Evolutionary conservation across 2,329 filamentous ascomycete genomes (phyloP), one percentile per base, ranked within the genome.

Genomic region (Cladosporium sp.): DNA sequence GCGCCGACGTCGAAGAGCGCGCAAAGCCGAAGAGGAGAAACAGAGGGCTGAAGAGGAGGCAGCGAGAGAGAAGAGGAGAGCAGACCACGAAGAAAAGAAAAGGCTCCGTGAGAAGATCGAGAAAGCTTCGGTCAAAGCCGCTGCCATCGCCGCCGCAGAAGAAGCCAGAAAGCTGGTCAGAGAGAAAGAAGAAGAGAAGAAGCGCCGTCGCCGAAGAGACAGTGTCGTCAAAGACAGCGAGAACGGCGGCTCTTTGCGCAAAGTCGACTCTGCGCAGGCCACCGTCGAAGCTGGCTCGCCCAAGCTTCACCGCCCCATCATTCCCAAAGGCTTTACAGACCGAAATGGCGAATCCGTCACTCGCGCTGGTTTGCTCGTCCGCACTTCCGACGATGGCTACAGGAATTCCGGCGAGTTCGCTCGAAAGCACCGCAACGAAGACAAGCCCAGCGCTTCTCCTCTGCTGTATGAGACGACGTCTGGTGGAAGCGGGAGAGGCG

Each of bases 321-420:
- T 56, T 37, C 54, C 54, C 15, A 56, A 56, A n/a, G 20, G 8
- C 25, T 8, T 56, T 2, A 56, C 43, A 25, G 42, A 47, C 20
- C 47, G 42, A 4, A 56, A 37, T 12, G 54, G 54, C 30, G 54
- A 56, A 20, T 49, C 42, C 3, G 14, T 47, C 34, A 56, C 54
- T 14, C 54, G 54, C 20, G 54, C 54, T 4, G 54, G 54, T 15
- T 19, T 56, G 34, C 54, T 56, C 15, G 54, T 56, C 12, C 54
- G 54, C 2, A 56, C 54, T 19, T 56, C 54, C 8, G 47, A 15
- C 25, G 54, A 56, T 12, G 42, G n/a, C 12, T 9, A 34, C 30
- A 37, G 54, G 5, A 17, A 30, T 7, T 43, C 51, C 9, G 51
- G 14, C 9, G 42, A 39, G 20, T 37, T 30, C 7, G 17, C 40